Evolutionary conservation across 2,329 filamentous ascomycete species (phyloP), one percentile per base, ranked within the genome.

Genomic region (Penicillium sp.): DNA sequence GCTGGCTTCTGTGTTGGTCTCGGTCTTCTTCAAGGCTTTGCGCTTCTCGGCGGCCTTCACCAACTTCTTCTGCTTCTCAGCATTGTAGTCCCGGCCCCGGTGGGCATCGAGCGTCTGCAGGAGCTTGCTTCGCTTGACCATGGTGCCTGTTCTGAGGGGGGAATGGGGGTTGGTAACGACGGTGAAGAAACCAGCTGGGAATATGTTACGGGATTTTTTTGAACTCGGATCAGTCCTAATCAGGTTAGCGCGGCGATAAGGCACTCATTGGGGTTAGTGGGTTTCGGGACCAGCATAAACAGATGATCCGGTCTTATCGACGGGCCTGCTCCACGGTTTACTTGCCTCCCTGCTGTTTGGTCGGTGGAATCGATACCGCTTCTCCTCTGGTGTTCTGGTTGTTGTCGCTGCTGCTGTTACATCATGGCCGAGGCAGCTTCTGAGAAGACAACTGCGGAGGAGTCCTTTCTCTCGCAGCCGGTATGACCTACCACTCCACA

Each of bases 21-120:
- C 48, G 51, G 58, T 50, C 61, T 65, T 66, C 62, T 76, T 78
- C 57, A 70, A 59, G 55, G 67, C 68, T 67, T 80, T 81, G 60
- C 67, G 76, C 67, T 81, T 82, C 63, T 79, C 77, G n/a, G 73
- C 78, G 55, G 76, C 72, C 79, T 72, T 83, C 62, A 74, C 78
- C 70, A 88, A 80, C 79, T 89, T 90, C 73, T 87, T 86, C 74
- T 94, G 90, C 75, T 90, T 87, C 75, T 94, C 90, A 55, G 91
- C 83, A 64, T 89, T 88, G 63, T 90, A 89, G 67, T 95, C 89
- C 50, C 84, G 79, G 34, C 85, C 85, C 71, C 84, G 82, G 59
- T 85, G 77, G 55, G 81, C 79, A 65, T 87, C 83, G 22, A 88
- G 81, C 49, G 85, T 84, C 47, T 80, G 75, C 60, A 86, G 81